A percentile compares a stretch with the other conserved stretches of the same genome.
phyloP scores from a whole-genome alignment of 2,329 filamentous ascomycete genomes.

The Chaetomium sp. region DNA sequence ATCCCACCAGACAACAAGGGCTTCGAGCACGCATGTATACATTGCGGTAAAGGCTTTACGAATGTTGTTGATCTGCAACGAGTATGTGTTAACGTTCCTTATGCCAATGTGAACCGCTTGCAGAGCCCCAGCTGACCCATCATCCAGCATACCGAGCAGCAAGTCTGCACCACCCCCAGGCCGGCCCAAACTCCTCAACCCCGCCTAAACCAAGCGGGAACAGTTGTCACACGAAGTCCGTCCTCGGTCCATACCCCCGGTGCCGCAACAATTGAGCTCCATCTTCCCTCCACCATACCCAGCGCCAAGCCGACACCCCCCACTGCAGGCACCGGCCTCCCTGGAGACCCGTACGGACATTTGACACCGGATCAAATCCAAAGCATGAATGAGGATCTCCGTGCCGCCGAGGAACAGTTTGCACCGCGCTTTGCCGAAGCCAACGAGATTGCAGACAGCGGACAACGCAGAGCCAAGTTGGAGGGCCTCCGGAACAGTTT shows the following conservation, averaged over 20 bases:
- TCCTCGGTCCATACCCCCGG: background rate
- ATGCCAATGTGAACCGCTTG: background rate
- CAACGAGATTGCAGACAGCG: slow-evolving; percentile 31
- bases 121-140: slow-evolving; percentile 9
- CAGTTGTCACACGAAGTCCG: slow-evolving; percentile 20
- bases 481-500: slow-evolving; percentile 45
- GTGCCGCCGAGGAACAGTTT: slow-evolving; percentile 33
- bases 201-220: slow-evolving; percentile 21
- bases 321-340: slow-evolving; percentile 16
- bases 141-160: slow-evolving; percentile 34
- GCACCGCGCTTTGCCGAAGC: slow-evolving; percentile 38
- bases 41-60: slow-evolving; percentile 22
- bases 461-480: slow-evolving; percentile 28
- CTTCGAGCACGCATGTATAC: slow-evolving; percentile 19
- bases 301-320: slow-evolving; percentile 9
- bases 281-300: slow-evolving; percentile 1
- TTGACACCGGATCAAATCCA: slow-evolving; percentile 30
- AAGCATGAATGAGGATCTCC: slow-evolving; percentile 33
- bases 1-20: slow-evolving; percentile 18
- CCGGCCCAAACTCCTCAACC: background rate
- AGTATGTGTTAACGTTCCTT: slow-evolving; percentile 5
- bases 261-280: slow-evolving; percentile 13
- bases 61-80: slow-evolving; percentile 9
- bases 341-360: slow-evolving; percentile 39
- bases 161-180: slow-evolving; percentile 41